Conservation (phyloP, 306 rosid genomes). For the Inga oerstediana region DNA sequence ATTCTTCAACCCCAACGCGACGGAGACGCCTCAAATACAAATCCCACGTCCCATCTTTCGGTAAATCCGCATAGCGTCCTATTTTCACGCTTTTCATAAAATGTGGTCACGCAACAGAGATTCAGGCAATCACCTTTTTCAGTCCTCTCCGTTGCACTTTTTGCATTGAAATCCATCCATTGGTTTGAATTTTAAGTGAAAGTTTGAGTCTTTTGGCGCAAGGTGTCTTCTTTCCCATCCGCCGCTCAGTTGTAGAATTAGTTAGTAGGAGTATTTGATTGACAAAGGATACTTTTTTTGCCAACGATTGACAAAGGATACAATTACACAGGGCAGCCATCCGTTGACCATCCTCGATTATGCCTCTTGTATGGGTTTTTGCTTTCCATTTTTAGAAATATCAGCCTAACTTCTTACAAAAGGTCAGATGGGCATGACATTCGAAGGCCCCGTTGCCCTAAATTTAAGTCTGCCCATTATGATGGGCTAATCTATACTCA, state of each 20-base stretch:
- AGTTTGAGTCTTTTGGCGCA: not conserved
- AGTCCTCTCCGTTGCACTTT: not conserved
- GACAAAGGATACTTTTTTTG: no score
- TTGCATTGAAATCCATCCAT: not conserved
- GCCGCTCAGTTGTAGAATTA: not conserved
- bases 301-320: not conserved
- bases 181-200: not conserved
- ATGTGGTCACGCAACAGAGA: not conserved
- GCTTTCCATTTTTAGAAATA: not conserved
- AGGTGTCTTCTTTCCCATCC: not conserved
- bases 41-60: not conserved
- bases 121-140: not conserved
- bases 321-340: no score
- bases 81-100: not conserved
- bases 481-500: no score
- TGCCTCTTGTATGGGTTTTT: no score
- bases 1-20: not conserved
- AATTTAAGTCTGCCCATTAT: no score
- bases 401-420: no score
- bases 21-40: not conserved
- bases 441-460: no score
- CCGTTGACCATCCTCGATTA: no score
- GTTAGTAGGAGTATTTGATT: no score
- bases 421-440: no score
- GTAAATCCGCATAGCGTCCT: not conserved